phyloP scores from a whole-genome alignment of 192 early-diverging fungal genomes.

The Backusella macrospora region DNA sequence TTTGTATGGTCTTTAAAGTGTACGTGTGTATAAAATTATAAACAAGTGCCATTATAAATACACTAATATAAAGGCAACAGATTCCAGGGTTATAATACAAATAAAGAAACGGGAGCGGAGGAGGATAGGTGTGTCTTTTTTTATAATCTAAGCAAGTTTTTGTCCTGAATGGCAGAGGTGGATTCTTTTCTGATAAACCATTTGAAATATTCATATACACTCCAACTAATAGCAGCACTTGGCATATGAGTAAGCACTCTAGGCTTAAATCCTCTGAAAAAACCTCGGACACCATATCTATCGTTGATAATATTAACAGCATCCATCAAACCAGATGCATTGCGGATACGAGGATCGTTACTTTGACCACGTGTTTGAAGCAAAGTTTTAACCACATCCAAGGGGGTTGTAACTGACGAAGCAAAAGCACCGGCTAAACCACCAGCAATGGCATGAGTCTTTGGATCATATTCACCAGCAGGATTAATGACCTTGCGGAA shows the following conservation, averaged over 20 bases:
- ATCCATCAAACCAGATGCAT: constrained; percentile 68
- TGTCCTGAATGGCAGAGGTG: constrained; percentile 3
- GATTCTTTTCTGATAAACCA: constrained; percentile 46
- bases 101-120: neutral
- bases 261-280: constrained; percentile 75
- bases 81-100: constrained; percentile 1
- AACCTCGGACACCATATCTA: constrained; percentile 73
- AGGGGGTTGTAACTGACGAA: constrained; percentile 82
- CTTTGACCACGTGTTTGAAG: constrained; percentile 88
- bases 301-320: constrained; percentile 80
- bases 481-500: constrained; percentile 85
- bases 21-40: neutral
- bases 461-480: constrained; percentile 77
- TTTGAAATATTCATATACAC: constrained; percentile 86
- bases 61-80: neutral
- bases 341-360: constrained; percentile 67
- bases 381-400: constrained; percentile 93
- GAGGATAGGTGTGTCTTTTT: neutral
- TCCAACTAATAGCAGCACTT: constrained; percentile 93
- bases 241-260: constrained; percentile 90
- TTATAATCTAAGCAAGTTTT: constrained; percentile 12
- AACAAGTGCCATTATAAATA: neutral
- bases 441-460: constrained; percentile 83
- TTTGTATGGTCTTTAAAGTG: neutral
- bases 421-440: constrained; percentile 89